Conservation (phyloP, 805 yeast genomes). For the Nakazawaea wyomingensis region DNA sequence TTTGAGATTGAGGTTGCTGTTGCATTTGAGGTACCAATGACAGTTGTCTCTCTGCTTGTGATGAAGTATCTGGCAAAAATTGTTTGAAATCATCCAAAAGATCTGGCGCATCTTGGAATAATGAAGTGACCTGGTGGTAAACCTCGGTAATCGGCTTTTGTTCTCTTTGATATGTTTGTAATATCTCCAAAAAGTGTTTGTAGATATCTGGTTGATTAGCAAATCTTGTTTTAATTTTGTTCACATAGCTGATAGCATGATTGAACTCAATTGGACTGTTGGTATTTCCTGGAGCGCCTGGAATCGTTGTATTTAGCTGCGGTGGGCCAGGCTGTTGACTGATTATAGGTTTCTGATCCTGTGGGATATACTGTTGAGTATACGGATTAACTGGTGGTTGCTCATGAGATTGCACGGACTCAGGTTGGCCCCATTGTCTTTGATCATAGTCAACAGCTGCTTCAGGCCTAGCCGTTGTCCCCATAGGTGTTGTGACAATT, state of each 20-base stretch:
- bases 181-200: constrained; percentile 87
- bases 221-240: constrained; percentile 91
- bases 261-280: constrained; percentile 85
- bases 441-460: constrained; percentile 28
- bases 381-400: constrained; percentile 18
- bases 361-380: constrained; percentile 6
- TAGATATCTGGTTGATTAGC: constrained; percentile 93
- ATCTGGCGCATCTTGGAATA: constrained; percentile 93
- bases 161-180: constrained; percentile 95
- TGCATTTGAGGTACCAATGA: constrained; percentile 25
- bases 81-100: constrained; percentile 90
- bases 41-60: constrained; percentile 27
- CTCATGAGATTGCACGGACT: constrained; percentile 22
- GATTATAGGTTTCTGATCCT: constrained; percentile 11
- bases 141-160: constrained; percentile 95
- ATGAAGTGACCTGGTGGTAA: constrained; percentile 82
- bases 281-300: constrained; percentile 14
- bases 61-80: constrained; percentile 83
- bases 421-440: constrained; percentile 15
- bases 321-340: constrained; percentile 11
- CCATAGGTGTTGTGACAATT: constrained; percentile 92
- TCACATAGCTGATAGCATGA: constrained; percentile 94
- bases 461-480: constrained; percentile 72
- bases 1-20: constrained; percentile 17
- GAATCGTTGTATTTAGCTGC: constrained; percentile 16